These are phyloP conservation scores for Gossypium longicalyx DNA, from an alignment of 345 rosid genomes.

Conservation along the genomic window DNA sequence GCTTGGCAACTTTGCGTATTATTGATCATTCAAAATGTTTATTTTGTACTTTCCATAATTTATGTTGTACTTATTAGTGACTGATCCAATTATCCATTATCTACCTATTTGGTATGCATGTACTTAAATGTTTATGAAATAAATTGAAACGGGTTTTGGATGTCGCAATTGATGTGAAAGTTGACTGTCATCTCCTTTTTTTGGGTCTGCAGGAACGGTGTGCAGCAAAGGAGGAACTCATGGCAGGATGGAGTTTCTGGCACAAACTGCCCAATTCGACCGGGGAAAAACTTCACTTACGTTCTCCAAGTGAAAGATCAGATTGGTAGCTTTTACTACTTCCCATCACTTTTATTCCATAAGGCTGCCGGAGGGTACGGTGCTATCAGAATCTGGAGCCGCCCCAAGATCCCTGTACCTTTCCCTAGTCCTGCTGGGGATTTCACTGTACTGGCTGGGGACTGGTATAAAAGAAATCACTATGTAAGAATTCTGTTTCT, in stretches of 20 bases:
- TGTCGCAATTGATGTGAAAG: not conserved
- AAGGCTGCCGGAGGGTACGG: constrained; percentile 96
- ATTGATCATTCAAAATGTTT: not conserved
- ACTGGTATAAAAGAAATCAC: constrained; percentile 82
- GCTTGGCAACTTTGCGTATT: not conserved
- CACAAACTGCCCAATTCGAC: constrained; percentile 87
- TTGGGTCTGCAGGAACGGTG: constrained; percentile 56
- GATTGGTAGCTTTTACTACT: constrained; percentile 84
- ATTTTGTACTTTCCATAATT: not conserved
- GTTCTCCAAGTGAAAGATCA: constrained; percentile 85
- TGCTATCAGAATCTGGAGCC: constrained; percentile 76
- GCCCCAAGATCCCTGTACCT: constrained; percentile 81
- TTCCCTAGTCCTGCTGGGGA: constrained; percentile 70
- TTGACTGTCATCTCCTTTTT: not conserved
- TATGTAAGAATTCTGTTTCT: constrained; percentile 36
- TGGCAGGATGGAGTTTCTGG: constrained; percentile 85
- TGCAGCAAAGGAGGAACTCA: constrained; percentile 87
- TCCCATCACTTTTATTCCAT: constrained; percentile 81
- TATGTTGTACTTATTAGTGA: not conserved
- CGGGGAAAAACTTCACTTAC: constrained; percentile 79
- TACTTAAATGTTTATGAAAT: not conserved
- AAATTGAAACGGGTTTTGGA: not conserved
- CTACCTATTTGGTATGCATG: not conserved
- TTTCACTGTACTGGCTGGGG: constrained; percentile 70
- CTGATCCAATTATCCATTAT: not conserved